A percentile compares a stretch with the other conserved stretches of the same genome.
Evolutionary conservation across 129 eudicot species (phyloP).

Genomic region (Artemisia argyi): DNA sequence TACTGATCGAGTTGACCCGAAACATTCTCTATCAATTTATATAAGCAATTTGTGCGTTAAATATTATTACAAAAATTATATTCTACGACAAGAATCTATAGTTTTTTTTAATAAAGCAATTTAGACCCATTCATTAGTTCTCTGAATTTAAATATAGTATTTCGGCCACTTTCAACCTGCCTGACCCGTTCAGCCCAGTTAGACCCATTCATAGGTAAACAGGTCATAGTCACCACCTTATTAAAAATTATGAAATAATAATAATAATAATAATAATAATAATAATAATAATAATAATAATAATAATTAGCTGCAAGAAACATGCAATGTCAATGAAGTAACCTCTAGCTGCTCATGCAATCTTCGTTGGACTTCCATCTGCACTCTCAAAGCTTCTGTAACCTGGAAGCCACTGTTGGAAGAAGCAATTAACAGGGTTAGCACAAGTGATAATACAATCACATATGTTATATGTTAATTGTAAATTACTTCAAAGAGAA

Average conservation of each 20-base stretch:
- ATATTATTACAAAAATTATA: too few relatives aligned
- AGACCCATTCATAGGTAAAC: too few relatives aligned
- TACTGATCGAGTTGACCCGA: too few relatives aligned
- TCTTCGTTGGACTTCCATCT: slow-evolving; percentile 91
- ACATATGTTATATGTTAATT: background rate
- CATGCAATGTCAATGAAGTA: slow-evolving; percentile 1
- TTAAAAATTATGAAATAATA: too few relatives aligned
- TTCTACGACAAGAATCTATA: too few relatives aligned
- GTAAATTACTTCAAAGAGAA: slow-evolving; percentile 7
- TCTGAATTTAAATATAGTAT: background rate
- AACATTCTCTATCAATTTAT: too few relatives aligned
- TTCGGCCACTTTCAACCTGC: background rate
- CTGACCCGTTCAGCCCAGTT: background rate
- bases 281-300: too few relatives aligned
- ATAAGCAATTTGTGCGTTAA: too few relatives aligned
- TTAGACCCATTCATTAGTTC: too few relatives aligned
- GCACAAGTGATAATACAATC: background rate
- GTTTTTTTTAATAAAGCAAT: too few relatives aligned
- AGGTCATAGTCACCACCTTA: too few relatives aligned
- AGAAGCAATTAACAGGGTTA: slow-evolving; percentile 14
- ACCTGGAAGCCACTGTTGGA: slow-evolving; percentile 77
- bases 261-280: too few relatives aligned
- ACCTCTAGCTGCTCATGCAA: slow-evolving; percentile 92
- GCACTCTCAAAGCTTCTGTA: slow-evolving; percentile 86
- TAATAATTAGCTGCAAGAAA: background rate